Evolutionary conservation across 352 stramenopile genomes (phyloP).

Genomic region (Phytophthora palmivora): DNA sequence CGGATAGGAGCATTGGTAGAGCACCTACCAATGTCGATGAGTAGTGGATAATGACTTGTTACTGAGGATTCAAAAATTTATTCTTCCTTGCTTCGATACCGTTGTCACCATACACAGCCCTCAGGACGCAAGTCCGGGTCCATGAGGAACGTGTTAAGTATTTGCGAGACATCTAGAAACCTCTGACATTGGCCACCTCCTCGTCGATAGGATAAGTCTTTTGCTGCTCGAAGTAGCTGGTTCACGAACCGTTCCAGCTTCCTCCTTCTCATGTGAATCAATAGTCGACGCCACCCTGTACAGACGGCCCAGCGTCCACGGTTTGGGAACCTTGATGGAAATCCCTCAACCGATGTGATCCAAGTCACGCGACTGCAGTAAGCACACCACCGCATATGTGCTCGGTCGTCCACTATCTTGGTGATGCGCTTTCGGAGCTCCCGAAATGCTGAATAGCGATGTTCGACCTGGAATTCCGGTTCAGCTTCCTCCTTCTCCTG

Average conservation of each 20-base stretch:
- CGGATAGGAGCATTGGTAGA: slow-evolving; percentile 11
- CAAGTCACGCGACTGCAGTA: slow-evolving; percentile 61
- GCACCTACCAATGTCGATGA: not conserved
- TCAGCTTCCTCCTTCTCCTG: slow-evolving; percentile 32
- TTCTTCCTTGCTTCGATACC: not conserved
- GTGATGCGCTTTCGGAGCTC: slow-evolving; percentile 46
- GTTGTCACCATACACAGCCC: slow-evolving; percentile 26
- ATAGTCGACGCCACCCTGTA: slow-evolving; percentile 26
- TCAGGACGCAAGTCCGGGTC: slow-evolving; percentile 40
- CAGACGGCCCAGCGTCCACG: slow-evolving; percentile 18
- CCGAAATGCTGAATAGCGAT: slow-evolving; percentile 70
- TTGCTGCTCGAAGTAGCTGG: slow-evolving; percentile 44
- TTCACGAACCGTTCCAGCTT: slow-evolving; percentile 55
- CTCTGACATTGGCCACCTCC: slow-evolving; percentile 47
- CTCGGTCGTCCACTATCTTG: slow-evolving; percentile 32
- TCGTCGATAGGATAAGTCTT: slow-evolving; percentile 57
- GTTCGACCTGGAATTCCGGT: slow-evolving; percentile 54
- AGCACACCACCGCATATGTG: slow-evolving; percentile 57
- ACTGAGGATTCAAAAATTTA: not conserved
- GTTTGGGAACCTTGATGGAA: slow-evolving; percentile 52
- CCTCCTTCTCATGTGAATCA: slow-evolving; percentile 37
- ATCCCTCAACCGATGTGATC: slow-evolving; percentile 43
- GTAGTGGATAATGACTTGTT: not conserved
- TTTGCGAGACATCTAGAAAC: slow-evolving; percentile 57
- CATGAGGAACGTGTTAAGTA: slow-evolving; percentile 67